Percentiles rank a stretch among this genome's conserved stretches.
Conservation (phyloP, 2,329 filamentous ascomycete genomes). For the Dactylellina drechsleri region DNA sequence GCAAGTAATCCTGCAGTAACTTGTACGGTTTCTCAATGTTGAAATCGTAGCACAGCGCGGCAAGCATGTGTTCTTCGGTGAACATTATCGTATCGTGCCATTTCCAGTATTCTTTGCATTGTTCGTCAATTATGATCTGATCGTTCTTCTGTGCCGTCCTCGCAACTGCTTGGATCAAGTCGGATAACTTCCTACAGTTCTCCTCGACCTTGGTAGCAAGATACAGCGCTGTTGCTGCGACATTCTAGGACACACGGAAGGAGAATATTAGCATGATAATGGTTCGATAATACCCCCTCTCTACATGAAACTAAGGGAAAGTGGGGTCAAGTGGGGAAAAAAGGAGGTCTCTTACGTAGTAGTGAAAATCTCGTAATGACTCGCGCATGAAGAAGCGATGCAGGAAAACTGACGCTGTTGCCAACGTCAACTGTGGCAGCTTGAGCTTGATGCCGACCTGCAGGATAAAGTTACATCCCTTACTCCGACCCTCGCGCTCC, state of each 20-base stretch:
- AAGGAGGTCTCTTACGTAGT: slow-evolving; percentile 56
- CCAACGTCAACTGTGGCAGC: slow-evolving; percentile 88
- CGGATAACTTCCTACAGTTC: slow-evolving; percentile 93
- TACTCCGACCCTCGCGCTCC: slow-evolving; percentile 82
- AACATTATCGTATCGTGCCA: slow-evolving; percentile 94
- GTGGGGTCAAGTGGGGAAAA: slow-evolving; percentile 20
- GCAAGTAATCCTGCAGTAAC: slow-evolving; percentile 76
- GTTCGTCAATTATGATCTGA: slow-evolving; percentile 89
- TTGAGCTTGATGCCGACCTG: slow-evolving; percentile 93
- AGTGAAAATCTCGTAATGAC: slow-evolving; percentile 68
- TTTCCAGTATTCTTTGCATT: slow-evolving; percentile 94
- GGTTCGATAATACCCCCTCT: neutral
- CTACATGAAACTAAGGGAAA: slow-evolving; percentile 19
- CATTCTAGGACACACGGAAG: slow-evolving; percentile 67
- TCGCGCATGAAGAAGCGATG: slow-evolving; percentile 89
- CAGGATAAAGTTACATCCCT: slow-evolving; percentile 95
- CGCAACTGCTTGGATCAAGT: slow-evolving; percentile 91
- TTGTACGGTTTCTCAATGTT: slow-evolving; percentile 89
- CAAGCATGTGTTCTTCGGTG: slow-evolving; percentile 91
- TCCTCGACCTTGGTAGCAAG: slow-evolving; percentile 97
- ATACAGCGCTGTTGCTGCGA: slow-evolving; percentile 90
- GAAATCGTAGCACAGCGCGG: slow-evolving; percentile 91
- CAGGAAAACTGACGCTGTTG: slow-evolving; percentile 92
- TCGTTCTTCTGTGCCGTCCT: slow-evolving; percentile 92
- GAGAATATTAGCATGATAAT: slow-evolving; percentile 14